phyloP scores from a whole-genome alignment of 1,139 yeast species.

The Suhomyces bribrorum region DNA sequence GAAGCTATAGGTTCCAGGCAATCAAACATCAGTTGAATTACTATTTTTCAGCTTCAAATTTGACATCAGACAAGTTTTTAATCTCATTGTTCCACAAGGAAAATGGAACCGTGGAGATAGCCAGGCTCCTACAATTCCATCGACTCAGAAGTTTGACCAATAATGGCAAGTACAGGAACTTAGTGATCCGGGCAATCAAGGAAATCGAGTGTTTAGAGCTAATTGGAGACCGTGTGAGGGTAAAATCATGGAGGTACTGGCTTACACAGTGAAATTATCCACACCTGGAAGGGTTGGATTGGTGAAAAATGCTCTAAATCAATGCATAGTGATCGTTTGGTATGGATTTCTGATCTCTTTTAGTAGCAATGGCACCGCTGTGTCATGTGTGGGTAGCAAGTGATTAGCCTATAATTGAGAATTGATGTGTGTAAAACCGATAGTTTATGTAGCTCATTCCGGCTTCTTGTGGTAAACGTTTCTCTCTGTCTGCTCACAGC shows the following conservation, averaged over 20 bases:
- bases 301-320: too few relatives aligned
- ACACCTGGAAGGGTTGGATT: too few relatives aligned
- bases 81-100: conserved; percentile 20
- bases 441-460: not conserved
- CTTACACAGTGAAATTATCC: not conserved
- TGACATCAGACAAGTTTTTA: conserved; percentile 27
- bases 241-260: conserved; percentile 23
- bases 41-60: conserved; percentile 30
- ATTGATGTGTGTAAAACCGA: too few relatives aligned
- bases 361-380: too few relatives aligned
- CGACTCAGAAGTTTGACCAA: conserved; percentile 22
- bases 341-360: too few relatives aligned
- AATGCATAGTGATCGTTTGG: too few relatives aligned
- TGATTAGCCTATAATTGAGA: too few relatives aligned
- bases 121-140: conserved; percentile 22
- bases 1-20: not conserved
- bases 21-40: conserved; percentile 20
- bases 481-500: conserved; percentile 35
- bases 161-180: conserved; percentile 19
- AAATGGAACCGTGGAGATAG: conserved; percentile 22
- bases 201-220: conserved; percentile 19
- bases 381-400: too few relatives aligned
- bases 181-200: conserved; percentile 19
- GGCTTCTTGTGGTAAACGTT: not conserved
- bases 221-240: conserved; percentile 11